Conservation (phyloP, 2,329 filamentous ascomycete genomes). For the Zymoseptoria passerinii region DNA sequence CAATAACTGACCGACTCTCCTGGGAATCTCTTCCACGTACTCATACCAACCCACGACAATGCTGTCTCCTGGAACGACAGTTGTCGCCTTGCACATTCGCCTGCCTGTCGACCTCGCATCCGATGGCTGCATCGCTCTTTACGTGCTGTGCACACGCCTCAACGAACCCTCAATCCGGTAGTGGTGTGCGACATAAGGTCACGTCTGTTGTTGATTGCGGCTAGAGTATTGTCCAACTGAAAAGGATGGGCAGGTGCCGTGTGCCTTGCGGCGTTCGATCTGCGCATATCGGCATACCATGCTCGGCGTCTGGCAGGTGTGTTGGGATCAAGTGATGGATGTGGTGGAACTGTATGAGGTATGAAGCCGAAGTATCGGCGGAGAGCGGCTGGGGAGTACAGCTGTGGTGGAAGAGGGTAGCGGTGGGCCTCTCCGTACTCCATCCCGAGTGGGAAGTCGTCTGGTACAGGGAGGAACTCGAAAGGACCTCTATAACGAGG, state of each 20-base stretch:
- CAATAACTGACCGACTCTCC: too few species aligned
- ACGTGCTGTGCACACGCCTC: background rate
- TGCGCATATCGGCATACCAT: slow-evolving; percentile 2
- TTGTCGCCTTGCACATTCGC: too few species aligned
- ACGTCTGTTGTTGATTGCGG: slow-evolving; percentile 6
- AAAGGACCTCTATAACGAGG: slow-evolving; percentile 7
- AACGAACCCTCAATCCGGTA: background rate
- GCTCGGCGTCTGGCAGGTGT: slow-evolving; percentile 1
- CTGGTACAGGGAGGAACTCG: background rate
- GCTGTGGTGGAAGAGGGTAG: background rate
- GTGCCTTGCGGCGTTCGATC: background rate
- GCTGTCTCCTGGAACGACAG: too few species aligned
- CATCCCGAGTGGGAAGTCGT: background rate
- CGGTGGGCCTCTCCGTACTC: background rate
- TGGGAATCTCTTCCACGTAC: too few species aligned
- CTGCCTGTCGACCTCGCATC: background rate
- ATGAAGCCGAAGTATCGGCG: background rate
- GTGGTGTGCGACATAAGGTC: background rate
- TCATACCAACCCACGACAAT: too few species aligned
- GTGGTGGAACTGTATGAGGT: background rate
- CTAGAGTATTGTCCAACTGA: slow-evolving; percentile 16
- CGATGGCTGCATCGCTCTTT: background rate
- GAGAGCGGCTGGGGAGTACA: background rate
- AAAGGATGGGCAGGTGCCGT: slow-evolving; percentile 16
- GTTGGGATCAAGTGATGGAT: background rate